A percentile compares a stretch with the other conserved stretches of the same genome.
Evolutionary conservation across 2,329 filamentous ascomycete genomes (phyloP).

Genomic region (Fusarium buharicum): DNA sequence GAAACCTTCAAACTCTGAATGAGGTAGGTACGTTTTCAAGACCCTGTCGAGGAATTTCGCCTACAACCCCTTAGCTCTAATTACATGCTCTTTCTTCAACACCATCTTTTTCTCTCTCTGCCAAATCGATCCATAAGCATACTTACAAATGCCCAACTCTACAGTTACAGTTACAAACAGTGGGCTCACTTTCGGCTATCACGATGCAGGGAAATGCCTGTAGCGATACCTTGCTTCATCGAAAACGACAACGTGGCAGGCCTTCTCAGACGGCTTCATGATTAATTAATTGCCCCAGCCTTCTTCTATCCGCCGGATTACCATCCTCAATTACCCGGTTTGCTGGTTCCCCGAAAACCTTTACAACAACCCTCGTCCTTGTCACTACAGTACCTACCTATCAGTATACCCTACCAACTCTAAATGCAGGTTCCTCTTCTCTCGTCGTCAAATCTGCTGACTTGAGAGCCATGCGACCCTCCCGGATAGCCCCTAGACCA

Average conservation of each 20-base stretch:
- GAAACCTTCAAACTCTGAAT: conserved; percentile 26
- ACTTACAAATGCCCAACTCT: too few species aligned
- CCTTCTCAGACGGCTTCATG: too few species aligned
- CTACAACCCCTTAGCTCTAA: conserved; percentile 22
- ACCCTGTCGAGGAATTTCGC: conserved; percentile 30
- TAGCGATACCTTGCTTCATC: conserved; percentile 23
- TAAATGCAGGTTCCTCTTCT: conserved; percentile 6
- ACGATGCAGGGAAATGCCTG: conserved; percentile 22
- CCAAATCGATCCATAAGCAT: conserved; percentile 10
- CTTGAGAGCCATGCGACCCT: conserved; percentile 41
- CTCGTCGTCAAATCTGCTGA: conserved; percentile 40
- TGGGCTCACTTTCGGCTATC: conserved; percentile 13
- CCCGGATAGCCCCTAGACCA: conserved; percentile 5
- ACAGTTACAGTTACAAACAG: too few species aligned
- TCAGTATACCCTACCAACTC: too few species aligned
- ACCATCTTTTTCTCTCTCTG: conserved; percentile 5
- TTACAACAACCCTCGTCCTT: too few species aligned
- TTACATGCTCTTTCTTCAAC: conserved; percentile 7
- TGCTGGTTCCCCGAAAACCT: conserved; percentile 17
- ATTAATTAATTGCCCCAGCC: too few species aligned
- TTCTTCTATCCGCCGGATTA: too few species aligned
- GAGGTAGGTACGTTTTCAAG: conserved; percentile 2
- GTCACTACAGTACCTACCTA: too few species aligned
- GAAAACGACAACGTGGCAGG: conserved; percentile 34
- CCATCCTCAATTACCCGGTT: conserved; percentile 34